Base-by-base conservation (phyloP, 352 stramenopile species). In the Bremia lactucae region DNA sequence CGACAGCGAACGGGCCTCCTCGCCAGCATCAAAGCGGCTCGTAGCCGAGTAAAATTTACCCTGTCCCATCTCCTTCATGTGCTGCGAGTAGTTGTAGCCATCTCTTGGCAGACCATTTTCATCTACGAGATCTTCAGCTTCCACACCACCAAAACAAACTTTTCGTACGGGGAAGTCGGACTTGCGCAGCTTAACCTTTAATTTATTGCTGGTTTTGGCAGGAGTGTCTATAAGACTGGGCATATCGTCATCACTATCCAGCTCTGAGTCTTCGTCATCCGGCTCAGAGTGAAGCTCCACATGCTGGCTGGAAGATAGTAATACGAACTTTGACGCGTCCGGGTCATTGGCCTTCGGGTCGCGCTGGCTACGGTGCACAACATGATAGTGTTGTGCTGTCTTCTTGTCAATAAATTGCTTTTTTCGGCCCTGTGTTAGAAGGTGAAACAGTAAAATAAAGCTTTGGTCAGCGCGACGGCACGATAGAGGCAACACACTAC, bases 41-140 rank as follows among this genome's bases (percentile, higher is more conserved):
- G 67, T 72, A 31, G 68, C 65, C 31, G 72, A 83, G 57, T 91
- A 86, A 43, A 93, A 94, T 18, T 70, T 74, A 43, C 81, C 72
- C 18, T 87, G 65, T 28, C 84, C 85, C 62, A 95, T 95, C 53
- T 91, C 86, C 40, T 88, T 92, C 59, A 96, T 65, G 64, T 97
- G 88, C 58, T 95, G 68, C 49, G 74, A 58, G 63, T 97, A 97
- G 53, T 97, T 80, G 63, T 97, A 97, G 42, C 86, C 86, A 58
- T 97, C 88, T 49, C 94, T 79, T 19, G 78, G 65, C 46, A 96
- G 70, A 11, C 88, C 88, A 33, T 95, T 68, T 46, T 84, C 81
- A 40, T 96, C 82, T 36, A 95, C 73, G 23, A 87, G 41, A 39
- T 89, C 80, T 37, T 84, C 67, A 8, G 68, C 75, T 14, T 77